Conservation (phyloP, 148 eudicot genomes). For the Simmondsia chinensis region DNA sequence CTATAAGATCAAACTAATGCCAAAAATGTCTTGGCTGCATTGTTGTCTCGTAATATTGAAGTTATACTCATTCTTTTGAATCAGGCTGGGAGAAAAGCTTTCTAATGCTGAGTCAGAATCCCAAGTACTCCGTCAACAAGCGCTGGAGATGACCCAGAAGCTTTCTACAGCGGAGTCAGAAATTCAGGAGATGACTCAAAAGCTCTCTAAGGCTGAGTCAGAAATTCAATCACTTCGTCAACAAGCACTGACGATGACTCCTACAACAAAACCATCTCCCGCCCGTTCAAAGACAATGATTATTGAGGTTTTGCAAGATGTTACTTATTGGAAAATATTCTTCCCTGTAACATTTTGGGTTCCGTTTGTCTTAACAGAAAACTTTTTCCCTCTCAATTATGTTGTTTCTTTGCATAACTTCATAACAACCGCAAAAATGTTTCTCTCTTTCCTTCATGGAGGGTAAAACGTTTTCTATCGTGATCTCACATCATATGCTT, state of each 20-base stretch:
- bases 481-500: no score
- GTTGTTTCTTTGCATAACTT: no score
- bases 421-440: no score
- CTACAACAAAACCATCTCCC: slow-evolving; percentile 57
- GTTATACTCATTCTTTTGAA: slow-evolving; percentile 1
- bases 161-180: slow-evolving; percentile 48
- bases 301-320: slow-evolving; percentile 36
- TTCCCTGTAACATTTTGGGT: background rate
- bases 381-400: no score
- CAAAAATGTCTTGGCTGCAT: background rate
- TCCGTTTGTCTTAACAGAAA: background rate
- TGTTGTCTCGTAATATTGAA: background rate
- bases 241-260: slow-evolving; percentile 92
- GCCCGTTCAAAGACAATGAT: slow-evolving; percentile 65
- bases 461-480: no score
- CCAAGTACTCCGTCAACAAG: slow-evolving; percentile 93
- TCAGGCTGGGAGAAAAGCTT: slow-evolving; percentile 92
- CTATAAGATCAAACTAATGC: background rate
- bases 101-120: slow-evolving; percentile 88
- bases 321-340: slow-evolving; percentile 7
- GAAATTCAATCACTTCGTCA: slow-evolving; percentile 98
- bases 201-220: slow-evolving; percentile 76
- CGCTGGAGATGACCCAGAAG: slow-evolving; percentile 81
- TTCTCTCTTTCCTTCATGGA: no score
- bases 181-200: slow-evolving; percentile 38